Percentiles rank a stretch among this genome's conserved stretches.
Conservation (phyloP, 805 yeast species). For the Saccharomycopsis guyanensis region DNA sequence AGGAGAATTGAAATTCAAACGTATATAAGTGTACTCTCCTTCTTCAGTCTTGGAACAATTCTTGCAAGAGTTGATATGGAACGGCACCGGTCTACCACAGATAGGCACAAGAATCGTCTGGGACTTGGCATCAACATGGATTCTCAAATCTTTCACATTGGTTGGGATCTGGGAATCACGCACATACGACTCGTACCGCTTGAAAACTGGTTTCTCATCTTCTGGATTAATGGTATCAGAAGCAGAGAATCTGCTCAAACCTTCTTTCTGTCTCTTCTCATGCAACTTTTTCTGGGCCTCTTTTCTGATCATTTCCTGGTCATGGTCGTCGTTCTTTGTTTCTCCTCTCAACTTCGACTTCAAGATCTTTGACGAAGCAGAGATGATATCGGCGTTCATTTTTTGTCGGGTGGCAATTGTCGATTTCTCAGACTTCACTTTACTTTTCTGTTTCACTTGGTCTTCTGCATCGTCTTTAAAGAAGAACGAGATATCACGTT, state of each 20-base stretch:
- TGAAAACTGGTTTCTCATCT: slow-evolving; percentile 60
- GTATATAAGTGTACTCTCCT: slow-evolving; percentile 85
- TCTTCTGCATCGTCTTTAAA: slow-evolving; percentile 62
- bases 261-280: slow-evolving; percentile 79
- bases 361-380: slow-evolving; percentile 50
- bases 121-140: slow-evolving; percentile 79
- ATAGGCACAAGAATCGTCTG: slow-evolving; percentile 89
- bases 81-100: slow-evolving; percentile 94
- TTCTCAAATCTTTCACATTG: slow-evolving; percentile 72
- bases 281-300: slow-evolving; percentile 79
- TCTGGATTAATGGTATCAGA: slow-evolving; percentile 62
- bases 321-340: slow-evolving; percentile 65
- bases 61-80: slow-evolving; percentile 89
- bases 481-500: slow-evolving; percentile 74
- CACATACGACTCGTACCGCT: slow-evolving; percentile 87
- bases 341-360: slow-evolving; percentile 77
- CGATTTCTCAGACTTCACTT: slow-evolving; percentile 29
- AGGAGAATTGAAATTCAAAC: slow-evolving; percentile 90
- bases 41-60: slow-evolving; percentile 94
- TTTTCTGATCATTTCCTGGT: slow-evolving; percentile 68
- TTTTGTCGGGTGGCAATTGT: slow-evolving; percentile 21
- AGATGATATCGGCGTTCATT: slow-evolving; percentile 27
- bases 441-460: slow-evolving; percentile 29
- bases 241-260: slow-evolving; percentile 71
- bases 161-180: slow-evolving; percentile 89